Conservation (phyloP, 306 rosid genomes). For the Luffa aegyptiaca region DNA sequence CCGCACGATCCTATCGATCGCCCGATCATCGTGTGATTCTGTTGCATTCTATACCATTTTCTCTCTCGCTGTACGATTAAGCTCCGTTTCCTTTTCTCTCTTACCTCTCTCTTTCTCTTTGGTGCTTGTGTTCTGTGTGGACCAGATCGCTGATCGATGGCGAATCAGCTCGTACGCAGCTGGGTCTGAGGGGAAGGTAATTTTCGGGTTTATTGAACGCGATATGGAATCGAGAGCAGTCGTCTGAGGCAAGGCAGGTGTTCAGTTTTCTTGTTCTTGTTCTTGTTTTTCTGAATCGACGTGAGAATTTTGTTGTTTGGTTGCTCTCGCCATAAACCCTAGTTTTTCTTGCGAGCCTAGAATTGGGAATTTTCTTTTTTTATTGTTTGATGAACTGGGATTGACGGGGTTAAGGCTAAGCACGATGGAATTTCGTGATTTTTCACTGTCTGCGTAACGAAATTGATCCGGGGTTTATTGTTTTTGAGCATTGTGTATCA, state of each 20-base stretch:
- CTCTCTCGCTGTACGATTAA: not conserved
- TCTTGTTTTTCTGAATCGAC: not conserved
- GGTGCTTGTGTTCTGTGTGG: not conserved
- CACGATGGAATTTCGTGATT: not conserved
- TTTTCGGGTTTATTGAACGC: not conserved
- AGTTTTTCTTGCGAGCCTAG: not conserved
- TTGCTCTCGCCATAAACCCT: constrained; percentile 8
- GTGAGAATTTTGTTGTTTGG: not conserved
- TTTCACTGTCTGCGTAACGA: not conserved
- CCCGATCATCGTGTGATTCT: not conserved
- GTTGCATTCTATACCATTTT: not conserved
- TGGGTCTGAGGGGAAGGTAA: not conserved
- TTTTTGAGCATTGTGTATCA: not conserved
- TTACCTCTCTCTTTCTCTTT: not conserved
- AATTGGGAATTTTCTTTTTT: not conserved
- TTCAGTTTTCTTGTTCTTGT: constrained; percentile 11
- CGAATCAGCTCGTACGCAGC: constrained; percentile 10
- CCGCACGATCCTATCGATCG: not conserved
- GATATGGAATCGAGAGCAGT: constrained; percentile 8
- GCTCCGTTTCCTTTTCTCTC: not conserved
- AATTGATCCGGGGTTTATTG: not conserved
- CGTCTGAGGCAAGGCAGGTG: constrained; percentile 35
- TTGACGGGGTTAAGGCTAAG: not conserved
- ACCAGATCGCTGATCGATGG: constrained; percentile 23
- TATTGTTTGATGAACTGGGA: not conserved